These are phyloP conservation scores for Magnolia kwangsiensis DNA, from an alignment of 164 flowering plant species.

Conservation along the genomic window DNA sequence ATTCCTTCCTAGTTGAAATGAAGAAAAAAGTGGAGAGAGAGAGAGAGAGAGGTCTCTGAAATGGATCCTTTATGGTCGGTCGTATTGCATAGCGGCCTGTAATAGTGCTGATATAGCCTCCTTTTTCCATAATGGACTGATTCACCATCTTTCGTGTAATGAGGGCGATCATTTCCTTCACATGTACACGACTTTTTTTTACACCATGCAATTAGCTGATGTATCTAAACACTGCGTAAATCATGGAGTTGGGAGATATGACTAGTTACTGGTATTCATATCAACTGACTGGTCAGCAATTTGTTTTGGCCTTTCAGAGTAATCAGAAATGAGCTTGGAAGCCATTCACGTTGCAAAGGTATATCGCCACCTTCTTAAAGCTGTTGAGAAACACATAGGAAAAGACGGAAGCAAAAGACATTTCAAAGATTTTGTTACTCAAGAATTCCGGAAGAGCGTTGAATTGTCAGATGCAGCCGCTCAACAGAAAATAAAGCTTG, in stretches of 20 bases:
- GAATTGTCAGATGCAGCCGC: constrained; percentile 25
- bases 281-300: neutral
- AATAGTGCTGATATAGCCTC: too few relatives aligned
- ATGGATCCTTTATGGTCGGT: too few relatives aligned
- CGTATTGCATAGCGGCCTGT: too few relatives aligned
- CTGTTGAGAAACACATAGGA: constrained; percentile 65
- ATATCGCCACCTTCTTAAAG: constrained; percentile 56
- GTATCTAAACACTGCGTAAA: too few relatives aligned
- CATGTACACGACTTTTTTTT: too few relatives aligned
- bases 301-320: neutral
- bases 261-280: neutral
- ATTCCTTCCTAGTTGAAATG: too few relatives aligned
- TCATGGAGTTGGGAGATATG: neutral
- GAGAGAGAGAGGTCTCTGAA: too few relatives aligned
- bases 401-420: constrained; percentile 62
- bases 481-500: constrained; percentile 57
- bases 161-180: too few relatives aligned
- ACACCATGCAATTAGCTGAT: too few relatives aligned
- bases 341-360: constrained; percentile 39
- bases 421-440: constrained; percentile 53
- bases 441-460: constrained; percentile 58
- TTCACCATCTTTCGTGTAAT: too few relatives aligned
- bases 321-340: constrained; percentile 29
- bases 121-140: too few relatives aligned
- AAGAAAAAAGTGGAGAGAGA: too few relatives aligned